These are phyloP conservation scores for Wickerhamiella domercqiae DNA, from an alignment of 805 yeast genomes.

Conservation along the genomic window DNA sequence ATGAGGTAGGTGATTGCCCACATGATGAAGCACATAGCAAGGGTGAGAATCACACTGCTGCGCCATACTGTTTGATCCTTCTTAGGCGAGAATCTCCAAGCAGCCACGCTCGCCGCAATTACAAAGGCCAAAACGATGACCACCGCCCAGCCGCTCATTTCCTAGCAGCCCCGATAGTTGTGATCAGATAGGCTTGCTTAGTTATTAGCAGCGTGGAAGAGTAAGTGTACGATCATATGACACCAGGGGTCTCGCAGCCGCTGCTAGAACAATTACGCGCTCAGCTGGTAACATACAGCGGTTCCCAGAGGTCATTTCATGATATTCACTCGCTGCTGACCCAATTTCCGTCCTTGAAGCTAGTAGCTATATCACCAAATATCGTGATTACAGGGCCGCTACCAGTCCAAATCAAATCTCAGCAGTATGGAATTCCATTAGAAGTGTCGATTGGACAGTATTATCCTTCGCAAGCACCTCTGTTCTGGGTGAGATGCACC, in stretches of 20 bases:
- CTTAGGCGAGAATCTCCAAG: constrained; percentile 81
- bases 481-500: constrained; percentile 47
- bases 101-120: constrained; percentile 40
- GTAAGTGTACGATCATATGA: too few relatives aligned
- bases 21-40: constrained; percentile 70
- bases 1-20: constrained; percentile 84
- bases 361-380: neutral
- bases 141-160: constrained; percentile 52
- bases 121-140: constrained; percentile 46
- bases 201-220: too few relatives aligned
- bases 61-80: constrained; percentile 54
- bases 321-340: too few relatives aligned
- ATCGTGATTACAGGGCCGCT: constrained; percentile 34
- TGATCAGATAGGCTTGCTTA: neutral
- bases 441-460: constrained; percentile 63
- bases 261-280: too few relatives aligned
- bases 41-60: constrained; percentile 49
- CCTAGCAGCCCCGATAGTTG: constrained; percentile 2
- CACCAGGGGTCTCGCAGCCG: too few relatives aligned
- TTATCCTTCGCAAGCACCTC: constrained; percentile 57
- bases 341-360: neutral
- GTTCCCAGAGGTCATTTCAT: too few relatives aligned
- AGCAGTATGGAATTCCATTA: constrained; percentile 36
- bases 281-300: too few relatives aligned
- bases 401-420: constrained; percentile 22